A percentile compares a stretch with the other conserved stretches of the same genome.
Conservation (phyloP, 2,329 filamentous ascomycete species). For the Incumbomyces delicatus region DNA sequence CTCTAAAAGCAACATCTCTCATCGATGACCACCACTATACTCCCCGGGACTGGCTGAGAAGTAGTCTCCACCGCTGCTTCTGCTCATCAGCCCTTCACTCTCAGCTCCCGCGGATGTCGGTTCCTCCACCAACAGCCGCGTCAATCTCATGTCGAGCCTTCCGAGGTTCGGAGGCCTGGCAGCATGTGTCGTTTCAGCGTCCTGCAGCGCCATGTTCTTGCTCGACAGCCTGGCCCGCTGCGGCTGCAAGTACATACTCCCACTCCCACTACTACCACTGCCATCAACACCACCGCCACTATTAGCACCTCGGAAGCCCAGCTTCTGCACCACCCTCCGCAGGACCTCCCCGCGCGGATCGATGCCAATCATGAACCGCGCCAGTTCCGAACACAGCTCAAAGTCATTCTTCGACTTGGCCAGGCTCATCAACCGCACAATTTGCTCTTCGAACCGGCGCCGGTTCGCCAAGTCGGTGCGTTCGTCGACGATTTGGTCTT, state of each 20-base stretch:
- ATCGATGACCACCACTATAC: too few species aligned
- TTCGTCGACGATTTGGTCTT: constrained; percentile 23
- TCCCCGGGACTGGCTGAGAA: constrained; percentile 16
- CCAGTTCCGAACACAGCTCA: constrained; percentile 91
- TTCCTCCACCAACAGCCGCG: constrained; percentile 5
- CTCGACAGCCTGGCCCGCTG: constrained; percentile 6
- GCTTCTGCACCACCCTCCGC: constrained; percentile 31
- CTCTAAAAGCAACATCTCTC: too few species aligned
- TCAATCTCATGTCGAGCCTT: constrained; percentile 2
- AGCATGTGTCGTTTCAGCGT: not conserved
- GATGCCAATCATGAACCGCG: constrained; percentile 86
- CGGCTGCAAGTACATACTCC: constrained; percentile 5
- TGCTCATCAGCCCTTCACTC: constrained; percentile 5
- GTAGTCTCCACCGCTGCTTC: constrained; percentile 14
- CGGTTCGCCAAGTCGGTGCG: constrained; percentile 36
- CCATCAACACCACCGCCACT: too few species aligned
- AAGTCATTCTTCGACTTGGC: constrained; percentile 82
- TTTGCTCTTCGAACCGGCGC: constrained; percentile 34
- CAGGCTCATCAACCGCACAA: constrained; percentile 67
- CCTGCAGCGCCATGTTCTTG: constrained; percentile 3
- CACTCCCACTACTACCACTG: too few species aligned
- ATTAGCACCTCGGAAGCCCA: constrained; percentile 23
- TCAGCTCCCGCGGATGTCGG: constrained; percentile 6
- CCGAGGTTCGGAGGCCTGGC: constrained; percentile 1
- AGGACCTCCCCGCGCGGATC: constrained; percentile 78